phyloP scores from a whole-genome alignment of 331 rosid genomes.

The Cydonia oblonga region DNA sequence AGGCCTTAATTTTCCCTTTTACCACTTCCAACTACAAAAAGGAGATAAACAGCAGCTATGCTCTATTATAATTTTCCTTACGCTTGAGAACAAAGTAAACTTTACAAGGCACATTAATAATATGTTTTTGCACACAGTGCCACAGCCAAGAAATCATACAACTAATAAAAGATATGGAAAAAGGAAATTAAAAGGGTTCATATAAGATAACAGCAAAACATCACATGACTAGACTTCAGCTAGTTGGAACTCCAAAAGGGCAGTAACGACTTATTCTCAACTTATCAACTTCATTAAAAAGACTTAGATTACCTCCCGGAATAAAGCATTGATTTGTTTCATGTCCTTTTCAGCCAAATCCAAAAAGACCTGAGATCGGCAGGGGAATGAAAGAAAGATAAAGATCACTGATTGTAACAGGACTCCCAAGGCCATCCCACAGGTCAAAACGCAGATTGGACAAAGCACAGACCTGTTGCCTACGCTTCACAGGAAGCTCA shows the following conservation, averaged over 20 bases:
- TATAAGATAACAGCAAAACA: background rate
- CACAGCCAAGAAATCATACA: background rate
- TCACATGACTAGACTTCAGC: background rate
- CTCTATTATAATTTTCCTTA: background rate
- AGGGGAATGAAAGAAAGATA: background rate
- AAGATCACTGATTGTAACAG: background rate
- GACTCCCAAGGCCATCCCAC: background rate
- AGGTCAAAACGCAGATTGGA: constrained; percentile 1
- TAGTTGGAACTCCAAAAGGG: background rate
- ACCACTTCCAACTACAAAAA: constrained; percentile 63
- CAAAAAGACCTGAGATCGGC: constrained; percentile 57
- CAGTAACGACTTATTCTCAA: background rate
- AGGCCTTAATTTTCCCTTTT: constrained; percentile 59
- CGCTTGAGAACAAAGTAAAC: background rate
- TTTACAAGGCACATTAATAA: background rate
- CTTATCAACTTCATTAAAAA: background rate
- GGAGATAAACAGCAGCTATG: background rate
- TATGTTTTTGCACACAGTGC: background rate
- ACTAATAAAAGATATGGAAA: background rate
- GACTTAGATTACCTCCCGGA: constrained; percentile 59
- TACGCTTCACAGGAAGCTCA: constrained; percentile 85
- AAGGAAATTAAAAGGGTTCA: background rate
- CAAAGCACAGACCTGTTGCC: constrained; percentile 69
- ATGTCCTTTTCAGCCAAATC: constrained; percentile 85
- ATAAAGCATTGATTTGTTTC: constrained; percentile 65